Evolutionary conservation across 148 eudicot species (phyloP).

Genomic region (Heliosperma pusillum): DNA sequence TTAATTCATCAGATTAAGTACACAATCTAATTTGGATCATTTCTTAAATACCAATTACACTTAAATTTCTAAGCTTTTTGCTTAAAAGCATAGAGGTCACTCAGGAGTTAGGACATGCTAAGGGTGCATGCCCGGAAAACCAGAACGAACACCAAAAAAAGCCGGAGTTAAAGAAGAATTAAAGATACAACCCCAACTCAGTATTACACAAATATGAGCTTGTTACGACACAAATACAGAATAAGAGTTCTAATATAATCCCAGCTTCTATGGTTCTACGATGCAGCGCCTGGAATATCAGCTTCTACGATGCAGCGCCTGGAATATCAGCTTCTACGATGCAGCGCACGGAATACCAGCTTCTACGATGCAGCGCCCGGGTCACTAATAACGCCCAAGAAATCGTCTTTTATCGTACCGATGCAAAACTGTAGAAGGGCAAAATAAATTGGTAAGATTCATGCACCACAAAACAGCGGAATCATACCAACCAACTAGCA

Average conservation of each 20-base stretch:
- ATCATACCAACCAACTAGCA: background rate
- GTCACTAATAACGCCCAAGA: slow-evolving; percentile 82
- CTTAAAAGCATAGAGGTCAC: no score
- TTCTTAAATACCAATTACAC: no score
- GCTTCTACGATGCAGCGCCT: background rate
- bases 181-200: no score
- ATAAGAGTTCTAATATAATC: no score
- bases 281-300: background rate
- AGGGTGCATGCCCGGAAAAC: no score
- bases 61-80: no score
- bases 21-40: no score
- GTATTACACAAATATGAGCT: background rate
- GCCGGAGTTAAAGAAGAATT: no score
- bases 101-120: no score
- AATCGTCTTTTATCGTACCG: slow-evolving; percentile 88
- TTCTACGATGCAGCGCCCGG: slow-evolving; percentile 46
- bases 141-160: no score
- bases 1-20: background rate
- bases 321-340: background rate
- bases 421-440: slow-evolving; percentile 68
- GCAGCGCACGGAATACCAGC: no score
- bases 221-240: background rate
- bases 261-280: no score
- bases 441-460: background rate
- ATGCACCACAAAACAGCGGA: background rate